Base-by-base conservation (phyloP, 73 alveolate species). In the Paramecium sexaurelia region DNA sequence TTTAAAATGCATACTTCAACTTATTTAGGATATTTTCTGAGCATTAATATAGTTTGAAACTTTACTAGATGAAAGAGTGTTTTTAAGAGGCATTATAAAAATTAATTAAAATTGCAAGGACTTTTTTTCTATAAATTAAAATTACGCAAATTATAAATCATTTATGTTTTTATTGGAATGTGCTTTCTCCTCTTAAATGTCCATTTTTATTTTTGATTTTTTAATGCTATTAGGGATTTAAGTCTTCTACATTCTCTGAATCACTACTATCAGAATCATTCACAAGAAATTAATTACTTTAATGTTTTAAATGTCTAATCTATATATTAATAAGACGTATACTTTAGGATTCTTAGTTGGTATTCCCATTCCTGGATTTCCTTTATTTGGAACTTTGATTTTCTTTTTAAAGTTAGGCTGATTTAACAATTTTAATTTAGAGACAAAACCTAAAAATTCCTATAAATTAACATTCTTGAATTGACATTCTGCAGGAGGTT, bases 311-410 rank as follows among this genome's bases (percentile, higher is more conserved):
- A 41, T 78, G 90, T 43, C 45, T 37, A 15, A 33, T 15, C 90
- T 78, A 41, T 15, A 9, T 78, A 51, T 51, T 17, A 51, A 5
- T 51, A 11, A 40, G 11, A 10, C 7, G 3, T 26, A 10, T 78
- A 78, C 90, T 29, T 78, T 78, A 0, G 90, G 90, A 78, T 78
- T 37, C 19, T 32, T 11, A 11, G 71, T 78, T 19, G 90, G 90
- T 17, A 78, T 29, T 3, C 90, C 90, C 90, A 78, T 78, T 20
- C 90, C 45, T 7, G 90, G 90, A 43, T 78, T 27, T 32, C 55
- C 45, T 78, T 78, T 78, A 33, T 78, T 78, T n/a, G 90, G 90
- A 24, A 78, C 90, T 43, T 78, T 78, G 2, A 78, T 22, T 20
- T 29, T 39, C 55, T 78, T 78, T 43, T 78, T 78, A 40, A 78